Evolutionary conservation across 345 rosid species (phyloP), one percentile per base, ranked within the genome.

Genomic region (Stellera chamaejasme): DNA sequence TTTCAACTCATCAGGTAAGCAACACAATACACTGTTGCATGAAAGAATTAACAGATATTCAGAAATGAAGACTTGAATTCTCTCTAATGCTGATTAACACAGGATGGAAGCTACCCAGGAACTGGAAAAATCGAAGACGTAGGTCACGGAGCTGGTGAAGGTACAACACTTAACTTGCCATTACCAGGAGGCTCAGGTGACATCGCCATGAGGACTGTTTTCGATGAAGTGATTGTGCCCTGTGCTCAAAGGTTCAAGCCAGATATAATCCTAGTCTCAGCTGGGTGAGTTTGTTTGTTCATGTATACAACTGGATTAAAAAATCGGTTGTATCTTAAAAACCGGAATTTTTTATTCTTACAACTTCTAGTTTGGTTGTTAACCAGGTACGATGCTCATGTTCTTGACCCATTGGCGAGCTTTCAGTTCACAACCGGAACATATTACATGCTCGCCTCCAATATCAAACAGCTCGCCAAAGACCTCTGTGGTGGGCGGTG

Each of bases 61-160:
- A 27, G 9, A 25, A 52, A 16, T 11, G 13, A 15, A 43, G 42
- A 32, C 14, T 48, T 9, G 13, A 44, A 13, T 61, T 13, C 28
- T 57, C 7, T 27, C 13, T 15, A 3, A 55, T 15, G 16, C 41
- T 13, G 4, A 42, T 45, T 15, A 54, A 15, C 2, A 23, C 76
- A 92, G 96, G 84, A 85, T 55, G 96, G 98, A 68, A 88, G 96
- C 77, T 92, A 92, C 47, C 98, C 96, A 12, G 98, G 96, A 26
- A 92, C 96, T 2, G 93, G 95, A 46, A 92, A 80, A 66, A 61
- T 81, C 4, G 83, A 79, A 41, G 90, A 92, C 65, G 60, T 76
- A 59, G 98, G 96, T 50, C 70, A 60, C 63, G 96, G 93, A 69
- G 78, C 73, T 56, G 96, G 96, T 45, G 95, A 88, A 84, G 98